A percentile compares a stretch with the other conserved stretches of the same genome.
Evolutionary conservation across 176 grass and related monocot genomes (phyloP).

Genomic region (Guadua angustifolia): DNA sequence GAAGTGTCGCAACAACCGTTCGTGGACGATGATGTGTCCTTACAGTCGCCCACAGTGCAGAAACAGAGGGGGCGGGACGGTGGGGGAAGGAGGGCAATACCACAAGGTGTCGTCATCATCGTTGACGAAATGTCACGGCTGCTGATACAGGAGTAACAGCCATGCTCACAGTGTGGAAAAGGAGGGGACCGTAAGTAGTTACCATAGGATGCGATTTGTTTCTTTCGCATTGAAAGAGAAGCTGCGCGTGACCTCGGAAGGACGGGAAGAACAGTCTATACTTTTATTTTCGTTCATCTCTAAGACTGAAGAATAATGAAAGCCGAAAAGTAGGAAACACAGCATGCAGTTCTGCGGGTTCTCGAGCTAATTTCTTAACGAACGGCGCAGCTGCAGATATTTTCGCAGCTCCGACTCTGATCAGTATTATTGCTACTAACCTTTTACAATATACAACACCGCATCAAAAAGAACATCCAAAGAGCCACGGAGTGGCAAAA

Average conservation of each 20-base stretch:
- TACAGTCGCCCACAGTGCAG: constrained; percentile 37
- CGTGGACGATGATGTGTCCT: constrained; percentile 47
- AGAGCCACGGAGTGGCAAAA: constrained; percentile 14
- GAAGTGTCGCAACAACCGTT: constrained; percentile 23
- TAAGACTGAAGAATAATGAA: not conserved
- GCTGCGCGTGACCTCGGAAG: not conserved
- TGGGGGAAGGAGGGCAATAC: not conserved
- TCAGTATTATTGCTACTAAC: constrained; percentile 29
- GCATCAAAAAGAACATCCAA: constrained; percentile 21
- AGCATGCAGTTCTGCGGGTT: not conserved
- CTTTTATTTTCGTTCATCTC: not conserved
- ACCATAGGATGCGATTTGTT: not conserved
- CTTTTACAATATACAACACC: constrained; percentile 40
- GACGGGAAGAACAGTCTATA: not conserved
- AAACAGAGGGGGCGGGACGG: constrained; percentile 1
- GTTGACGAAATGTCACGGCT: constrained; percentile 38
- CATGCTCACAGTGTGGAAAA: not conserved
- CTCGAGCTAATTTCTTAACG: not conserved
- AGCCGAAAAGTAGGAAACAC: not conserved
- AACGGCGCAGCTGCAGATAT: constrained; percentile 45
- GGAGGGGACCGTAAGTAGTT: not conserved
- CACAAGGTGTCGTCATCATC: not conserved
- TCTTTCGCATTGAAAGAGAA: not conserved
- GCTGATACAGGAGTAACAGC: constrained; percentile 28
- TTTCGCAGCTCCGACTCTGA: constrained; percentile 26